Evolutionary conservation across 1,284 basidiomycete genomes (phyloP).

Genomic region (Prillingera fragicola): DNA sequence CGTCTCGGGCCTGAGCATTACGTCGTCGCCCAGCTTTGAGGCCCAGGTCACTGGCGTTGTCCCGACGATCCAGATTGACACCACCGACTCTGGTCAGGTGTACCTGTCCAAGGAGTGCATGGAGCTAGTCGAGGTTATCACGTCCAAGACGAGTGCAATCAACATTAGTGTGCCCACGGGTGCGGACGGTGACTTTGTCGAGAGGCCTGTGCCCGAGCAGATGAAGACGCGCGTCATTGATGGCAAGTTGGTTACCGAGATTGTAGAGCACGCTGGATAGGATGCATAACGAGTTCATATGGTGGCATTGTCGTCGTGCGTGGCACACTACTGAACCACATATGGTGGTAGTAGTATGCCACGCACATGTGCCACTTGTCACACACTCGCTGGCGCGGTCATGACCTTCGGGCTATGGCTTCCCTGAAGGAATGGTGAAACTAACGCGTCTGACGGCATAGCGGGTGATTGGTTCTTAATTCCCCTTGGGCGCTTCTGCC

Average conservation of each 20-base stretch:
- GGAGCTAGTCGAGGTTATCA: slow-evolving; percentile 72
- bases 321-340: too few relatives aligned
- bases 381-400: too few relatives aligned
- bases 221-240: slow-evolving; percentile 74
- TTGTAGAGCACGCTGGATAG: slow-evolving; percentile 82
- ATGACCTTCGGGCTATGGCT: too few relatives aligned
- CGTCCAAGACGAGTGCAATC: slow-evolving; percentile 89
- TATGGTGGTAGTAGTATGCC: too few relatives aligned
- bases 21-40: slow-evolving; percentile 85
- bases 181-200: slow-evolving; percentile 83
- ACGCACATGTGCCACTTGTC: too few relatives aligned
- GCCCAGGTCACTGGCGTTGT: slow-evolving; percentile 84
- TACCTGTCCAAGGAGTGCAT: slow-evolving; percentile 83
- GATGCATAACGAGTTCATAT: too few relatives aligned
- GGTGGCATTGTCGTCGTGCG: too few relatives aligned
- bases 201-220: slow-evolving; percentile 93
- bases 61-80: slow-evolving; percentile 90
- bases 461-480: too few relatives aligned
- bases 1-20: slow-evolving; percentile 81
- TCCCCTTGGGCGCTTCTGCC: too few relatives aligned
- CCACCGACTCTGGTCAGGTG: slow-evolving; percentile 90
- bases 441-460: too few relatives aligned
- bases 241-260: slow-evolving; percentile 79
- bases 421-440: too few relatives aligned
- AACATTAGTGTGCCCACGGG: slow-evolving; percentile 81